Conservation (phyloP, 768 basidiomycete genomes). For the Pleurotus platypus region DNA sequence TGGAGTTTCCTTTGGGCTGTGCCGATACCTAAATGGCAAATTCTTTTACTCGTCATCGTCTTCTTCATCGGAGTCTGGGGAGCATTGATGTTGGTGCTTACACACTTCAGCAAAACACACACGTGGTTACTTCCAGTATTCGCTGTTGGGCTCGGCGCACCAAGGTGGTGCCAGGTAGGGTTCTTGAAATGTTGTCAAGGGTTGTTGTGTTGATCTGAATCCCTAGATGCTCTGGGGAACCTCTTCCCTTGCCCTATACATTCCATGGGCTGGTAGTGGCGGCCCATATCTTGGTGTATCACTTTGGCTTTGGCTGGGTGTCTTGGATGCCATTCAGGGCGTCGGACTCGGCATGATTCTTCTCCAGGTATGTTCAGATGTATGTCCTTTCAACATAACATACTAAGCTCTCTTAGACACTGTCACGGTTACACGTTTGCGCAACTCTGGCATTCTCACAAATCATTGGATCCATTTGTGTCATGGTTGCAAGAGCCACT, state of each 20-base stretch:
- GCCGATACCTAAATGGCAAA: slow-evolving; percentile 79
- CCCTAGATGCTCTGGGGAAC: slow-evolving; percentile 89
- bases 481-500: slow-evolving; percentile 90
- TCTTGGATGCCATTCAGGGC: slow-evolving; percentile 90
- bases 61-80: slow-evolving; percentile 94
- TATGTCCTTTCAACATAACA: slow-evolving; percentile 14
- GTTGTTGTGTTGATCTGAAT: slow-evolving; percentile 4
- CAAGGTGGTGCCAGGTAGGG: slow-evolving; percentile 87
- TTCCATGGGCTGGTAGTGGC: slow-evolving; percentile 85
- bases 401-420: slow-evolving; percentile 40
- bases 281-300: slow-evolving; percentile 90
- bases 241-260: slow-evolving; percentile 87
- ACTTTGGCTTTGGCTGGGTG: slow-evolving; percentile 94
- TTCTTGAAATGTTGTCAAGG: neutral
- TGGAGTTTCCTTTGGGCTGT: slow-evolving; percentile 93
- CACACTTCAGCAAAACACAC: slow-evolving; percentile 87
- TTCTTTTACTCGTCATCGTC: slow-evolving; percentile 67
- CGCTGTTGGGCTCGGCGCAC: slow-evolving; percentile 91
- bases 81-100: slow-evolving; percentile 67
- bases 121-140: slow-evolving; percentile 95
- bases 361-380: slow-evolving; percentile 47
- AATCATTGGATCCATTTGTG: slow-evolving; percentile 84
- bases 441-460: slow-evolving; percentile 91
- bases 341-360: slow-evolving; percentile 92
- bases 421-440: slow-evolving; percentile 92